Evolutionary conservation across 305 asterid species (phyloP), one percentile per base, ranked within the genome.

Genomic region (Caryopteris hybrid): DNA sequence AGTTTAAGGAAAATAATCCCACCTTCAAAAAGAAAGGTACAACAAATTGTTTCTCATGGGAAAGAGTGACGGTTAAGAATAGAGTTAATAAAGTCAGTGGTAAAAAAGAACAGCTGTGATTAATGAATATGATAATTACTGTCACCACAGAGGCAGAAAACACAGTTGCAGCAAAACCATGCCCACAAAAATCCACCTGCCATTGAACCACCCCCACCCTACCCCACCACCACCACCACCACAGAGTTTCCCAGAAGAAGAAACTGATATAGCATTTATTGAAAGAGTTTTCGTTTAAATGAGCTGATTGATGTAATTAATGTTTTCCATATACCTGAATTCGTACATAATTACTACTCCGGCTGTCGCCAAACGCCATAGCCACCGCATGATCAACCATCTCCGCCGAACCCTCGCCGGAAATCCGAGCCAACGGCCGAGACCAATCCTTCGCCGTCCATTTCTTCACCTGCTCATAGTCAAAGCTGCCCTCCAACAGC

Each of bases 371-470:
- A 55, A 89, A 94, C 22, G 99, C 96, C 97, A 91, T 86, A 21
- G 98, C 93, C 54, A 94, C 96, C 68, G 96, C 88, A 72, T 88
- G 98, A 79, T 92, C 98, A 17, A 86, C 92, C 65, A 92, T 65
- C 80, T 92, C 98, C 33, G 98, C 92, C 43, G 96, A 81, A 43
- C 96, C 88, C 68, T 90, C 96, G 31, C 89, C 86, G 46, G 92
- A 82, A 29, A 92, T 89, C n/a, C 96, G 88, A 51, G 94, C 89
- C 85, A 92, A 43, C 4, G 98, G 98, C 42, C 89, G 77, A 59
- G 96, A 87, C 98, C 98, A 91, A 50, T 91, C 95, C 74, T 82
- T 74, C 4, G 90, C 90, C 70, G 84, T 83, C 98, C 98, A 91
- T 39, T 80, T 83, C 76, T 79, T 86, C 45, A 91, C 90, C 72